These are phyloP conservation scores for Porcisia deanei DNA, from an alignment of 208 protist species.

Conservation along the genomic window DNA sequence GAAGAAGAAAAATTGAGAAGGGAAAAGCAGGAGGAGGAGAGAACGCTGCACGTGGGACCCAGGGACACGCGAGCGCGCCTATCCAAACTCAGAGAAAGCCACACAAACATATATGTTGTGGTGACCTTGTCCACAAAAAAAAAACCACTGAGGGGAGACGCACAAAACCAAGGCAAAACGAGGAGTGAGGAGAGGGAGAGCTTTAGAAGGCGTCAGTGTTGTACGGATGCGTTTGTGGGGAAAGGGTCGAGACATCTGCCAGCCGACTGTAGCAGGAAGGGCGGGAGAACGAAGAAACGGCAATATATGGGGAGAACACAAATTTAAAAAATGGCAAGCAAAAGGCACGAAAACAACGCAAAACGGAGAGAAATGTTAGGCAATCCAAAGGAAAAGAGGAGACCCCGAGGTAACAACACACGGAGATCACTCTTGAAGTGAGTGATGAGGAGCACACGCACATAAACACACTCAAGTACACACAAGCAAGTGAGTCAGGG, in stretches of 20 bases:
- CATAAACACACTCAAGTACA: conserved; percentile 2
- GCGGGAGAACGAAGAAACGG: background rate
- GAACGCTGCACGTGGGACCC: background rate
- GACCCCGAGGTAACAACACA: background rate
- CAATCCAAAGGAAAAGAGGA: background rate
- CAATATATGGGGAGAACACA: background rate
- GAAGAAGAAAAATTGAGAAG: background rate
- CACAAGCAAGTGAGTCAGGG: background rate
- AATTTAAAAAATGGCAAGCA: background rate
- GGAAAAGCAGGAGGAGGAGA: background rate
- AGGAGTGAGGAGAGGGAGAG: background rate
- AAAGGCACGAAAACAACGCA: background rate
- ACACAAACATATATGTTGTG: background rate
- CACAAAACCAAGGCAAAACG: background rate
- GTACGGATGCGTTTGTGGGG: background rate
- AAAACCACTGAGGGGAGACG: background rate
- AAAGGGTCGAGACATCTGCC: background rate
- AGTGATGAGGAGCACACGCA: background rate
- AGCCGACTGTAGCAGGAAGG: background rate
- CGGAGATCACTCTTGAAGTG: background rate
- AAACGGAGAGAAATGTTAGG: background rate
- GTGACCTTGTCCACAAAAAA: background rate
- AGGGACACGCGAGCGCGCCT: background rate
- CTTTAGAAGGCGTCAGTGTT: background rate
- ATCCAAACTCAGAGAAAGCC: background rate